Evolutionary conservation across 2,329 filamentous ascomycete genomes (phyloP), one percentile per base, ranked within the genome.

Genomic region (Fusarium bulbicola): DNA sequence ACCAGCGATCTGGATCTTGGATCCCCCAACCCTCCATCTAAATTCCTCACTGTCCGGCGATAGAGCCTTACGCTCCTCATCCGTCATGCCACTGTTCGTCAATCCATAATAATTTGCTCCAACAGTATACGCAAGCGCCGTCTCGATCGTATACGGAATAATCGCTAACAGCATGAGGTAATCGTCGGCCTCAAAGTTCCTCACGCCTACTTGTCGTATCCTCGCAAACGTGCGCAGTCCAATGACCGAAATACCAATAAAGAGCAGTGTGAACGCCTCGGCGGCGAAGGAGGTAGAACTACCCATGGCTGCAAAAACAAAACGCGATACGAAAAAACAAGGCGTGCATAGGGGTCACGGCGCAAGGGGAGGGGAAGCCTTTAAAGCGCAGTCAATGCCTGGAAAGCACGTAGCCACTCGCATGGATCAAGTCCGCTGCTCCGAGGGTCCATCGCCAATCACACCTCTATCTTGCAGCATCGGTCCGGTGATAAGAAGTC

Each of bases 1-100:
- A 13, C 87, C 87, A 1, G 85, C 77, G 15, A 90, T 77, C 62
- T 89, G 87, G 1, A 85, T 85, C 76, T 88, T 88, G 18, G 86
- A 87, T 0, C 87, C 88, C 11, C 82, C 82, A 18, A 88, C 82
- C 21, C 26, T 26, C n/a, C n/a, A n/a, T n/a, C n/a, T n/a, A n/a
- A n/a, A n/a, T n/a, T n/a, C n/a, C n/a, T n/a, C n/a, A n/a, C n/a
- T n/a, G n/a, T n/a, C n/a, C n/a, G n/a, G n/a, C n/a, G n/a, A n/a
- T n/a, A 89, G 76, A 1, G 78, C 69, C 3, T 77, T 76, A 14
- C 87, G 83, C 61, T 87, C 76, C 45, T 82, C 82, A 7, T 85
- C 82, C 3, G 86, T 86, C 85, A 89, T 87, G 47, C 81, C 76
- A 64, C 85, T 86, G 66, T 88, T 88, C 14, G 86, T 85, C 3